A percentile compares a stretch with the other conserved stretches of the same genome.
Conservation (phyloP, 1,284 basidiomycete genomes). For the Volvariella volvacea region DNA sequence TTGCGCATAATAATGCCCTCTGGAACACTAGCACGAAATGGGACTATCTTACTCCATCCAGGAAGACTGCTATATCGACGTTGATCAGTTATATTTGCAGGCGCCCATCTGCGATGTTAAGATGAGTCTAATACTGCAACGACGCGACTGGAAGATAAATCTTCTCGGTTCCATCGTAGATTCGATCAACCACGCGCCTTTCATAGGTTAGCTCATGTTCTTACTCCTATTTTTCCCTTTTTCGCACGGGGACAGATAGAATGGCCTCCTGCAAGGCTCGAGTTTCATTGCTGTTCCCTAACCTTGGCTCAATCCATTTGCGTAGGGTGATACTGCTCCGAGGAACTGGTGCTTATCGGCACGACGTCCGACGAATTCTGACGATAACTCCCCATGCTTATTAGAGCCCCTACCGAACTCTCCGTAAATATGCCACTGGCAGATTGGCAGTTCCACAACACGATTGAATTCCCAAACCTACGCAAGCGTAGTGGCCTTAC, state of each 20-base stretch:
- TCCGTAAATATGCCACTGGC: not conserved
- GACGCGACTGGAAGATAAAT: not conserved
- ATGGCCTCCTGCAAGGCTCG: not conserved
- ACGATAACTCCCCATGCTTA: not conserved
- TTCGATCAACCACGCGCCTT: conserved; percentile 2
- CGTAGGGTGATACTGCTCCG: not conserved
- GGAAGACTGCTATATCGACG: not conserved
- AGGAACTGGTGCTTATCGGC: not conserved
- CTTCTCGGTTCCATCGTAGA: not conserved
- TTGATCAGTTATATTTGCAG: not conserved
- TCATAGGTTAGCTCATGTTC: not conserved
- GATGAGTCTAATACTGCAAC: no score
- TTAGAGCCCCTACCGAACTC: not conserved
- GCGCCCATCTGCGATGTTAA: not conserved
- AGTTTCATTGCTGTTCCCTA: not conserved
- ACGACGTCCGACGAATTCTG: not conserved
- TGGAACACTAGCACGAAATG: not conserved
- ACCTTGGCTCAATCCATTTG: not conserved
- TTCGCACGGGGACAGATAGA: not conserved
- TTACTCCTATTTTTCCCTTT: not conserved
- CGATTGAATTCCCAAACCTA: no score
- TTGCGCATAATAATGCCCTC: not conserved
- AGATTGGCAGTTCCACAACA: no score
- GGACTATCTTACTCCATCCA: not conserved
- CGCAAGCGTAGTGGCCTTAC: no score